Evolutionary conservation across 208 protist species (phyloP).

Genomic region (Acanthamoeba lenticulata): DNA sequence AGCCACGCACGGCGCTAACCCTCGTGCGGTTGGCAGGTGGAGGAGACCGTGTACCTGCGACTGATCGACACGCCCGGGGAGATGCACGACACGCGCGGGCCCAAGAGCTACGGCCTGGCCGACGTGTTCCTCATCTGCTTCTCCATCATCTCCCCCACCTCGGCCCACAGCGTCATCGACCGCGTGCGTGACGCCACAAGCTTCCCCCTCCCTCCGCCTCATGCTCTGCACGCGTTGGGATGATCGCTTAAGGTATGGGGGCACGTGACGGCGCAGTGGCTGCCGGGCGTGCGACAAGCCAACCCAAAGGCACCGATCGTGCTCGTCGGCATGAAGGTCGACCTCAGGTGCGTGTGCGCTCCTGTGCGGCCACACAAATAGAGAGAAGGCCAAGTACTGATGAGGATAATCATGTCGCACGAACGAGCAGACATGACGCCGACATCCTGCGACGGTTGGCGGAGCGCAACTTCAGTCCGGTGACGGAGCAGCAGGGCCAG

Average conservation of each 20-base stretch:
- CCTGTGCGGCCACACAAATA: too few species aligned
- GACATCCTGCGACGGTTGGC: slow-evolving; percentile 20
- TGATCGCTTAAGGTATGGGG: background rate
- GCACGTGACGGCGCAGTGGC: background rate
- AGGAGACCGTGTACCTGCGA: slow-evolving; percentile 41
- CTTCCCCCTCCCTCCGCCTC: background rate
- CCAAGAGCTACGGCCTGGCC: slow-evolving; percentile 42
- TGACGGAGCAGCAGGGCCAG: slow-evolving; percentile 55
- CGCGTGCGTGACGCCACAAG: background rate
- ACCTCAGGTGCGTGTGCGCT: background rate
- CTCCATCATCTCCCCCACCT: slow-evolving; percentile 65
- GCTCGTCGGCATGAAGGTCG: slow-evolving; percentile 65
- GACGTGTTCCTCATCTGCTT: slow-evolving; percentile 68
- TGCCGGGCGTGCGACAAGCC: slow-evolving; percentile 33
- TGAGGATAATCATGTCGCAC: too few species aligned
- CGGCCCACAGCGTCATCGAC: slow-evolving; percentile 39
- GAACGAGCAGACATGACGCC: background rate
- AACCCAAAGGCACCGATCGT: slow-evolving; percentile 52
- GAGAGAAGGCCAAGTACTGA: too few species aligned
- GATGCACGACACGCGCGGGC: slow-evolving; percentile 54
- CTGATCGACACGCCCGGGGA: slow-evolving; percentile 60
- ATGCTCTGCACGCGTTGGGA: background rate
- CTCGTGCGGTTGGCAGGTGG: background rate
- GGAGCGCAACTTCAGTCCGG: slow-evolving; percentile 51
- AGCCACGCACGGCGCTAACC: too few species aligned